These are phyloP conservation scores for Podaxis mareebaensis DNA, from an alignment of 768 basidiomycete species.

Conservation along the genomic window DNA sequence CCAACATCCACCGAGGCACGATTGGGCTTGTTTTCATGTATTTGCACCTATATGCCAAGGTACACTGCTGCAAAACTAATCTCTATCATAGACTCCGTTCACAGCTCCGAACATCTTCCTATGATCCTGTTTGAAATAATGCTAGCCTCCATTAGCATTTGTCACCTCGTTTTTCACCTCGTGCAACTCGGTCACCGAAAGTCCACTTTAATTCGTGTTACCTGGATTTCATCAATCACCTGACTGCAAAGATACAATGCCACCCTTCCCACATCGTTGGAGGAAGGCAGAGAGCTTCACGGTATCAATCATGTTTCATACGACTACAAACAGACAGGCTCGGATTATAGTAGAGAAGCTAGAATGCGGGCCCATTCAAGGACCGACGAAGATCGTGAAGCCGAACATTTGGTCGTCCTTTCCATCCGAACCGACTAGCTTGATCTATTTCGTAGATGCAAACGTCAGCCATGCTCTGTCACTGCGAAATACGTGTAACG, in stretches of 20 bases:
- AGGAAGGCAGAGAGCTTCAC: background rate
- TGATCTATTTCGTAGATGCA: background rate
- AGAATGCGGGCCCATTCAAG: background rate
- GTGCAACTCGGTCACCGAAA: no score
- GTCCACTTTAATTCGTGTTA: no score
- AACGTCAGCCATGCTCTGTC: background rate
- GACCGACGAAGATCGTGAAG: background rate
- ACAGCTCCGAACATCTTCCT: no score
- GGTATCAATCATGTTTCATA: background rate
- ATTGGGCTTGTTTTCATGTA: no score
- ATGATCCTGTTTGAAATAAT: no score
- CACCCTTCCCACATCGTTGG: background rate
- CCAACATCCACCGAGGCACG: no score
- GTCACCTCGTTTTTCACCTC: no score
- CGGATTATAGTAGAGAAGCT: background rate
- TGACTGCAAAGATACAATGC: no score
- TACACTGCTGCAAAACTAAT: no score
- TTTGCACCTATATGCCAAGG: no score
- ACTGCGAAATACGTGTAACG: background rate
- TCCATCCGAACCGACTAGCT: background rate
- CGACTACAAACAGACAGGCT: background rate
- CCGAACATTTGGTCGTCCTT: background rate
- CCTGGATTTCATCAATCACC: background rate
- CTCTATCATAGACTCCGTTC: no score
- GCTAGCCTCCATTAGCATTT: no score